Evolutionary conservation across 2,329 filamentous ascomycete genomes (phyloP), one percentile per base, ranked within the genome.

Genomic region (Apiospora marii): DNA sequence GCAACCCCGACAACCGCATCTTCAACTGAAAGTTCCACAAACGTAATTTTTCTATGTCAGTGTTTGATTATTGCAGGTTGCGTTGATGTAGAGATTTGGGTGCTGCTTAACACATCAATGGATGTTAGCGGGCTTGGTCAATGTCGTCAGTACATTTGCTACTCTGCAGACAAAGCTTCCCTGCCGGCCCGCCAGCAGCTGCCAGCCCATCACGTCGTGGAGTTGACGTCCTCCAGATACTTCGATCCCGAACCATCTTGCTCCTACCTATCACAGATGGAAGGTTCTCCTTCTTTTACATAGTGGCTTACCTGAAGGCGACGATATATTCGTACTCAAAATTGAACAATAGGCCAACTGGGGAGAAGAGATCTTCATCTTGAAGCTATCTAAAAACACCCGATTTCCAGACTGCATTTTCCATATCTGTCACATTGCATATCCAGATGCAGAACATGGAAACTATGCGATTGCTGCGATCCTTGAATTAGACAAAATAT

Each of bases 1-100:
- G 96, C n/a, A 98, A 86, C 48, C 96, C 96, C 10, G 95, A 97
- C 37, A 95, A 86, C 77, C 91, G 88, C 85, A 85, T 85, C 46
- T 34, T 70, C 30, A 19, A 19, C 14, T 41, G 7, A 48, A 41
- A 46, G 24, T 22, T 14, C 14, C 13, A 7, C 27, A 4, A 61
- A 3, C 48, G 10, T 68, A 30, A 1, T 19, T 24, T 14, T 48
- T 68, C n/a, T 30, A 27, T 27, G 1, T 7, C n/a, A n/a, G 37
- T 22, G 14, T 4, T 46, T 10, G 27, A 48, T 30, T 8, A 16
- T 46, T 19, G 3, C 13, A 16, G n/a, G 67, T 68, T 10, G 10
- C 22, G 30, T 41, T 64, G 58, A 41, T 10, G 58, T 19, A n/a
- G n/a, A 64, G 58, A 41, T 64, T 7, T 19, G 7, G 41, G 41